A percentile compares a stretch with the other conserved stretches of the same genome.
phyloP scores from a whole-genome alignment of 2,329 filamentous ascomycete species.

The Pochonia chlamydosporia region DNA sequence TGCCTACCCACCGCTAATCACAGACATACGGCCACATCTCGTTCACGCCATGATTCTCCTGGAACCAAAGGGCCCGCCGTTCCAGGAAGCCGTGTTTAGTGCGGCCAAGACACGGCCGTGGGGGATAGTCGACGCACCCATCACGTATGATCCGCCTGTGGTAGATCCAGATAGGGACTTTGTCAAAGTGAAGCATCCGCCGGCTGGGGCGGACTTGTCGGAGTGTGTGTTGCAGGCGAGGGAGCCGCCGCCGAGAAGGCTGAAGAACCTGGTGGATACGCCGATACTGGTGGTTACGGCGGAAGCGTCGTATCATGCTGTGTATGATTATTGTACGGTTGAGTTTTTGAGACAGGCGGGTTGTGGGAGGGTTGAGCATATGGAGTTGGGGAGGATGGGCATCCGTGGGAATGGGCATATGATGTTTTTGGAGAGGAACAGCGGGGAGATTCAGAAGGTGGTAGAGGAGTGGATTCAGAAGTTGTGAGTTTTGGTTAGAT shows the following conservation, averaged over 20 bases:
- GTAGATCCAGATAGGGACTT: too few relatives aligned
- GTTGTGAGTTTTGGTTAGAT: too few relatives aligned
- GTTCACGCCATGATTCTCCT: constrained; percentile 35
- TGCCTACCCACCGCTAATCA: constrained; percentile 32
- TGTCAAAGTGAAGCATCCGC: constrained; percentile 31
- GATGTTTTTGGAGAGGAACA: constrained; percentile 44
- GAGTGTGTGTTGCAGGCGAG: constrained; percentile 29
- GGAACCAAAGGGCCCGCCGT: constrained; percentile 43
- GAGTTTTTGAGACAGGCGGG: constrained; percentile 38
- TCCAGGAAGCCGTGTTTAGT: constrained; percentile 34
- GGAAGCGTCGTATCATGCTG: constrained; percentile 37
- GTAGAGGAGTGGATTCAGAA: constrained; percentile 18
- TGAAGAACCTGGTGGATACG: constrained; percentile 10
- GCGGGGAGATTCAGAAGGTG: constrained; percentile 26
- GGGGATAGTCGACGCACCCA: constrained; percentile 40
- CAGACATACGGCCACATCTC: constrained; percentile 34
- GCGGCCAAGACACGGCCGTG: constrained; percentile 28
- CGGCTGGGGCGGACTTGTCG: constrained; percentile 18
- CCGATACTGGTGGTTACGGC: constrained; percentile 25
- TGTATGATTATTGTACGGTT: constrained; percentile 39
- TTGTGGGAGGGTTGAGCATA: constrained; percentile 22
- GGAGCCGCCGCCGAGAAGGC: constrained; percentile 10
- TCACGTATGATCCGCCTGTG: constrained; percentile 42
- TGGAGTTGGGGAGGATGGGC: constrained; percentile 30
- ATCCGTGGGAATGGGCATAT: constrained; percentile 42